phyloP scores from a whole-genome alignment of 2,329 filamentous ascomycete species.

The Fonsecaea erecta region DNA sequence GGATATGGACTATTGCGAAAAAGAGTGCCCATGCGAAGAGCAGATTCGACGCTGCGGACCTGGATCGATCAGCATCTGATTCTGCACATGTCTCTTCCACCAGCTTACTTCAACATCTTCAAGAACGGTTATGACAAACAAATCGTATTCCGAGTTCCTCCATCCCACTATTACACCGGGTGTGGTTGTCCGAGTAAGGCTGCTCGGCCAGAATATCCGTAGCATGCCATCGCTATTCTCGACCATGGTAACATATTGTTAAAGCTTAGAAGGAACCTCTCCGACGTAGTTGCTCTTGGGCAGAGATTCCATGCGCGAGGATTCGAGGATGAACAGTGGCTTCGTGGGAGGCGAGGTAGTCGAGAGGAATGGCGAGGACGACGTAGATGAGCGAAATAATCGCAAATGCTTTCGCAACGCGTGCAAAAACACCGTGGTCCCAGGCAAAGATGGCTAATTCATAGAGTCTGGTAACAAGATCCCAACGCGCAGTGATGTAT shows the following conservation, averaged over 20 bases:
- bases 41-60: constrained; percentile 82
- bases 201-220: constrained; percentile 98
- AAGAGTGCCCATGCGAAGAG: constrained; percentile 79
- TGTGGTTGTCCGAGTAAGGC: constrained; percentile 71
- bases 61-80: constrained; percentile 42
- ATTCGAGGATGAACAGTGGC: constrained; percentile 75
- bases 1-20: constrained; percentile 82
- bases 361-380: constrained; percentile 79
- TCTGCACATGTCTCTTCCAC: not conserved
- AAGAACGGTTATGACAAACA: constrained; percentile 86
- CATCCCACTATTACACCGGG: constrained; percentile 92
- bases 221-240: constrained; percentile 76
- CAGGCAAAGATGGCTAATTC: constrained; percentile 96
- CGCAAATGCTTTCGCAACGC: constrained; percentile 82
- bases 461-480: constrained; percentile 94
- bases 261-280: constrained; percentile 83
- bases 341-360: constrained; percentile 80
- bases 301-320: constrained; percentile 80
- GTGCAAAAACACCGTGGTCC: constrained; percentile 96
- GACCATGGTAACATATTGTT: constrained; percentile 66
- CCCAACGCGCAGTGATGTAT: constrained; percentile 99
- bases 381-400: constrained; percentile 84
- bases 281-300: constrained; percentile 90
- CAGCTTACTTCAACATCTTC: constrained; percentile 82
- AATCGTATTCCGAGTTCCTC: constrained; percentile 87